Base-by-base conservation (phyloP, 805 yeast genomes). In the Candida incommunis region DNA sequence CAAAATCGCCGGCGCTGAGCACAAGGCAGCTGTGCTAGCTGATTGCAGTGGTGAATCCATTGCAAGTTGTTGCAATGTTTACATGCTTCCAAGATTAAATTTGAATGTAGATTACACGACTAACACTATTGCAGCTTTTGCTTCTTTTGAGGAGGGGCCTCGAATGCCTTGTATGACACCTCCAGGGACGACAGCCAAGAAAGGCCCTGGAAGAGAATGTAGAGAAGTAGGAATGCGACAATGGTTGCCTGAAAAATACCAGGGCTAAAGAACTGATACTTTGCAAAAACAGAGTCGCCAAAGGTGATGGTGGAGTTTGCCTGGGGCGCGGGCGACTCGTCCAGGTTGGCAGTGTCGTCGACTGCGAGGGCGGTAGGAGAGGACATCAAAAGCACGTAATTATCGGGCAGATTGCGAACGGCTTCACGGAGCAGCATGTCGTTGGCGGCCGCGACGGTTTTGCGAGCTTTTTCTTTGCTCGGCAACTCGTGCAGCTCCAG, bases 141-240 rank as follows among this genome's bases (percentile, higher is more conserved):
- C 22, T 44, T 44, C 24, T 40, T 35, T n/a, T 21, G 41, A 22
- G 73, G 67, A 46, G 73, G 80, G 64, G 78, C 83, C 48, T 85
- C 94, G 56, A 87, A 80, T 13, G 95, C 79, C 51, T 76, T 76
- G 68, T 87, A 86, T 56, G 90, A 75, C 53, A 87, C 82, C 57
- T 82, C 79, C 52, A 87, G 63, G 20, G 80, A 68, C 22, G 75
- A 59, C 42, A 85, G 65, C 92, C 95, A 85, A 43, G 74, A 57
- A 49, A 86, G 69, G 15, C 94, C 90, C 43, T 71, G 65, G 43
- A 68, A 57, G 45, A 85, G 65, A 35, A 85, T 68, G 27, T 63
- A 63, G 20, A 84, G 46, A 51, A 87, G 66, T 49, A 84, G 61
- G 11, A 72, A 60, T 2, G 85, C 69, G 16, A 85, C 86, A 40